A percentile compares a stretch with the other conserved stretches of the same genome.
These are phyloP conservation scores for Cruciata laevipes DNA, from an alignment of 257 asterid genomes.

Conservation along the genomic window DNA sequence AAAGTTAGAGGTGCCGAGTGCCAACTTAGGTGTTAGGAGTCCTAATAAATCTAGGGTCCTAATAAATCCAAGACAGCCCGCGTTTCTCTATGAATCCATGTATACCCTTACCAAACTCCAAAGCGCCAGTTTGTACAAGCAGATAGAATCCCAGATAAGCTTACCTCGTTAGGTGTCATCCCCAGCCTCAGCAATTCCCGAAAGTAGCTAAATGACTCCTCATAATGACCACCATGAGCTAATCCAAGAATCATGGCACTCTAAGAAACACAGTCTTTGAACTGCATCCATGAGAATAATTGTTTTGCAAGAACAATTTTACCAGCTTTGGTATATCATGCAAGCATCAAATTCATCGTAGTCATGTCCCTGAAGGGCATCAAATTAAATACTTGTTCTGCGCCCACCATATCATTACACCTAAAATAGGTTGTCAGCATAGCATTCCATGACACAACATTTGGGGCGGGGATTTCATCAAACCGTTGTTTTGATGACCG, in stretches of 20 bases:
- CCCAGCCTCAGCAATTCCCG: slow-evolving; percentile 45
- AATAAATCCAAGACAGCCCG: slow-evolving; percentile 58
- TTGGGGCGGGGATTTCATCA: slow-evolving; percentile 66
- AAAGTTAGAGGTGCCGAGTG: too few species aligned
- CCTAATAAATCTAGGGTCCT: too few species aligned
- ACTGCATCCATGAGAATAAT: slow-evolving; percentile 47
- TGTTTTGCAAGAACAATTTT: slow-evolving; percentile 46
- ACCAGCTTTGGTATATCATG: slow-evolving; percentile 53
- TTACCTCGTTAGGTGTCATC: slow-evolving; percentile 61
- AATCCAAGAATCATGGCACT: slow-evolving; percentile 64
- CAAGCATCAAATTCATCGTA: slow-evolving; percentile 78
- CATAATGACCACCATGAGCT: slow-evolving; percentile 43
- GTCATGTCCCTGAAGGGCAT: slow-evolving; percentile 55
- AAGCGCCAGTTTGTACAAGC: slow-evolving; percentile 68
- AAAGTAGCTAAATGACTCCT: slow-evolving; percentile 46
- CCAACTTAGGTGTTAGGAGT: too few species aligned
- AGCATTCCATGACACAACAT: slow-evolving; percentile 78
- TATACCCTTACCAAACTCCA: slow-evolving; percentile 48
- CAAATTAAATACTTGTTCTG: slow-evolving; percentile 38
- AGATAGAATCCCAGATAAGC: slow-evolving; percentile 70
- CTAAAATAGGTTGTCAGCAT: slow-evolving; percentile 57
- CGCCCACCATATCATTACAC: slow-evolving; percentile 44
- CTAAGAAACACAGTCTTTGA: slow-evolving; percentile 73
- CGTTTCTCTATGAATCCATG: slow-evolving; percentile 63
- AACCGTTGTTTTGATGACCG: slow-evolving; percentile 42